These are phyloP conservation scores for Microbotryum saponariae DNA, from an alignment of 1,284 basidiomycete species.

Conservation along the genomic window DNA sequence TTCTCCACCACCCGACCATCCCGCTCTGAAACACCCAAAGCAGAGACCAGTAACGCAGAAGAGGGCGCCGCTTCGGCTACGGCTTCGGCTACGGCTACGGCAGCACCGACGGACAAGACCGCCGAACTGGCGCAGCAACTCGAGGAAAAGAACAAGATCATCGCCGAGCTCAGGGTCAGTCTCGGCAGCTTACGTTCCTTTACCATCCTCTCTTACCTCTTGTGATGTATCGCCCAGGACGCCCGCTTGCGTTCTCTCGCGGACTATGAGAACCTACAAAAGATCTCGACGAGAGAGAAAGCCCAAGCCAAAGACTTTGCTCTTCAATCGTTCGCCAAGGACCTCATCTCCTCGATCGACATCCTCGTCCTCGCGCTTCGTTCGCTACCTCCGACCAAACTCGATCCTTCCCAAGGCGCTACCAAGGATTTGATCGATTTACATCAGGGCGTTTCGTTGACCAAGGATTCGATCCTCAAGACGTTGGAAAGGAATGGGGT, in stretches of 20 bases:
- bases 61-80: not conserved
- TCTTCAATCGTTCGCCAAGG: constrained; percentile 78
- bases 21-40: not conserved
- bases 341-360: constrained; percentile 86
- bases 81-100: not conserved
- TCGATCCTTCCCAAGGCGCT: constrained; percentile 42
- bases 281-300: constrained; percentile 82
- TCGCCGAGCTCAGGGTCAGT: constrained; percentile 31
- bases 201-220: too few relatives aligned
- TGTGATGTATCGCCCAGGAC: constrained; percentile 19
- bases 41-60: not conserved
- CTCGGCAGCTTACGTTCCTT: too few relatives aligned
- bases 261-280: constrained; percentile 90
- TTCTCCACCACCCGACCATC: not conserved
- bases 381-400: constrained; percentile 61
- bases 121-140: constrained; percentile 13
- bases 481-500: constrained; percentile 87
- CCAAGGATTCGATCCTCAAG: constrained; percentile 78
- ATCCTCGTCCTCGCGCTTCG: constrained; percentile 77
- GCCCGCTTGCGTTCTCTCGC: constrained; percentile 47
- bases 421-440: constrained; percentile 59
- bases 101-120: not conserved
- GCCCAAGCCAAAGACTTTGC: constrained; percentile 87
- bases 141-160: constrained; percentile 26
- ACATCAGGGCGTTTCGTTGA: constrained; percentile 81